Conservation (phyloP, 2,329 filamentous ascomycete genomes). For the Exophiala alcalophila region DNA sequence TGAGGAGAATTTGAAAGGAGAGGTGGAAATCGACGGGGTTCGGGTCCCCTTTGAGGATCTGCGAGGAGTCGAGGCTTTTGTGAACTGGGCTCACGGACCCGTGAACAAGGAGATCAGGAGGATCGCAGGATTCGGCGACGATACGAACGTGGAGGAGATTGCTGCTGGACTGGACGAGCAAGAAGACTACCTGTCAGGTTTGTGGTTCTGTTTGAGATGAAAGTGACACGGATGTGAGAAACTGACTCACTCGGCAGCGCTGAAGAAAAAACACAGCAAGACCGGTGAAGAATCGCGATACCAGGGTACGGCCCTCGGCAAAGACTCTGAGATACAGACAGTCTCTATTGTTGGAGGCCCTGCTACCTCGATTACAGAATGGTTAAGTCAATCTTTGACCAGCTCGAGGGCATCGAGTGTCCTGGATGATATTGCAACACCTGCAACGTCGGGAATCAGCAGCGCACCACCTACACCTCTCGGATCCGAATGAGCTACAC, state of each 20-base stretch:
- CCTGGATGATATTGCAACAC: constrained; percentile 18
- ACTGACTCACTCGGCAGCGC: constrained; percentile 46
- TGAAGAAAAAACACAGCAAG: constrained; percentile 92
- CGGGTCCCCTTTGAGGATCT: constrained; percentile 60
- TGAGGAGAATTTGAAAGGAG: constrained; percentile 66
- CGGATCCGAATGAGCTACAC: constrained; percentile 13
- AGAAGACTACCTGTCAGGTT: constrained; percentile 68
- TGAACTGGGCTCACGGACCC: constrained; percentile 73
- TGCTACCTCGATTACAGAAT: constrained; percentile 64
- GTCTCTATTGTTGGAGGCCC: constrained; percentile 76
- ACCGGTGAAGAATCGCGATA: constrained; percentile 83
- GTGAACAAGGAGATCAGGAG: constrained; percentile 76
- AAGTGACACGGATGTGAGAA: constrained; percentile 10
- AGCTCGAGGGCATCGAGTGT: background rate
- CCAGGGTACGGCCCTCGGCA: constrained; percentile 78
- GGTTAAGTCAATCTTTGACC: constrained; percentile 41
- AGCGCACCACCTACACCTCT: constrained; percentile 24
- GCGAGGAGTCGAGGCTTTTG: constrained; percentile 72
- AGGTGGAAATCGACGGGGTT: constrained; percentile 35
- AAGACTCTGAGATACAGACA: constrained; percentile 65
- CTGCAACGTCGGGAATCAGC: constrained; percentile 27
- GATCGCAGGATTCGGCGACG: constrained; percentile 66
- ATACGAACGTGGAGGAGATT: constrained; percentile 48
- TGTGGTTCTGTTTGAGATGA: constrained; percentile 1
- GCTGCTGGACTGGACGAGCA: constrained; percentile 51